Conservation (phyloP, 2,329 filamentous ascomycete genomes). For the Zymoseptoria crescenta region DNA sequence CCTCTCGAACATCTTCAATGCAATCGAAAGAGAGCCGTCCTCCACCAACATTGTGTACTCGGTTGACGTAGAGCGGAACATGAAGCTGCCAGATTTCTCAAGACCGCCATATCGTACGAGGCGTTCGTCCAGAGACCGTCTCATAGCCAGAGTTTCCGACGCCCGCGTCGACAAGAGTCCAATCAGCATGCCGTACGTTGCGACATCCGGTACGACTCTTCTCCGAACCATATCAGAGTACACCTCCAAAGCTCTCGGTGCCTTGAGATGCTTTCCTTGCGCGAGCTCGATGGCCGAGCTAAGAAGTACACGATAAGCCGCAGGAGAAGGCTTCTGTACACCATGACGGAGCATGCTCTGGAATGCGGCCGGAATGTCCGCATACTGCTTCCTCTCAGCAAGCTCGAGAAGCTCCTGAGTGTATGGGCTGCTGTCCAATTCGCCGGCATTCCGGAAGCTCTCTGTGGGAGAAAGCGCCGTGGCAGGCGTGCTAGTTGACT, state of each 20-base stretch:
- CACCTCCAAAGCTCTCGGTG: constrained; percentile 85
- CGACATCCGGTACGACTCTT: constrained; percentile 69
- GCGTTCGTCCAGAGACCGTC: constrained; percentile 69
- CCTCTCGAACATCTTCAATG: constrained; percentile 75
- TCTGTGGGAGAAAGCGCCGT: constrained; percentile 21
- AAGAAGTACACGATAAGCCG: constrained; percentile 87
- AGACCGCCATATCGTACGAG: constrained; percentile 77
- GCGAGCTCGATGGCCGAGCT: constrained; percentile 78
- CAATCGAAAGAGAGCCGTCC: constrained; percentile 78
- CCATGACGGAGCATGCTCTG: constrained; percentile 80
- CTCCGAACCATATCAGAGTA: constrained; percentile 94
- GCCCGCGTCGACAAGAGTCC: constrained; percentile 73
- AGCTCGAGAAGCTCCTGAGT: constrained; percentile 73
- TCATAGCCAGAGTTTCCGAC: constrained; percentile 66
- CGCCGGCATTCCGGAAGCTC: constrained; percentile 2
- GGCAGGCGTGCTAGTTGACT: constrained; percentile 18
- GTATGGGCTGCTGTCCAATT: constrained; percentile 56
- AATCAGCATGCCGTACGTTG: constrained; percentile 83
- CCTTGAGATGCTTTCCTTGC: constrained; percentile 69
- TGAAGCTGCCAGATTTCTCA: constrained; percentile 75
- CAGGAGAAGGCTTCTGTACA: constrained; percentile 67
- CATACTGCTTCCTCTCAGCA: constrained; percentile 63
- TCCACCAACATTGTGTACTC: constrained; percentile 80
- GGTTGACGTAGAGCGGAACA: constrained; percentile 79
- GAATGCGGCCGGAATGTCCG: constrained; percentile 83